These are phyloP conservation scores for Capronia coronata DNA, from an alignment of 2,329 filamentous ascomycete species.

Conservation along the genomic window DNA sequence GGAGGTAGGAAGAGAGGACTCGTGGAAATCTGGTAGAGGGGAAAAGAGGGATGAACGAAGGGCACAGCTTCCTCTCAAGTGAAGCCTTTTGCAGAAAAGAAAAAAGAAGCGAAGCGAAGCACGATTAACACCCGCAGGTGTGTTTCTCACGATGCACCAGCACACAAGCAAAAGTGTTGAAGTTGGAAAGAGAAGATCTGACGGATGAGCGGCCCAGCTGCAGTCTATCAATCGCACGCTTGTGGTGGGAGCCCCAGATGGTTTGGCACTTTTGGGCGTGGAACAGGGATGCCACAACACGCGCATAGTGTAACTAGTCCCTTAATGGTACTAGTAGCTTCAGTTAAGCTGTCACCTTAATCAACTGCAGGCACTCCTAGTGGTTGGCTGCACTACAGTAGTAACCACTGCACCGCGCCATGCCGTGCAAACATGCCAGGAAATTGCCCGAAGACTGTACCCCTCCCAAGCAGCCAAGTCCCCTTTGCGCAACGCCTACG, in stretches of 20 bases:
- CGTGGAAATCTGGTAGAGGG: background rate
- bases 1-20: conserved; percentile 9
- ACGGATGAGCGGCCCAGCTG: conserved; percentile 8
- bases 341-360: background rate
- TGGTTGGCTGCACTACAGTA: background rate
- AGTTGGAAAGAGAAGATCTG: conserved; percentile 3
- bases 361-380: background rate
- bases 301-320: too few species aligned
- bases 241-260: background rate
- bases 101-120: conserved; percentile 11
- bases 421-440: conserved; percentile 2
- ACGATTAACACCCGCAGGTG: conserved; percentile 15
- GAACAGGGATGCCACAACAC: background rate
- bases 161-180: conserved; percentile 12
- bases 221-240: conserved; percentile 3
- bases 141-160: conserved; percentile 6
- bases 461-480: background rate
- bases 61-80: conserved; percentile 11
- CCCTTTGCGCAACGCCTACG: background rate
- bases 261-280: background rate
- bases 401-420: background rate
- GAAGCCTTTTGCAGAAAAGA: background rate
- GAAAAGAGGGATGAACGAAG: conserved; percentile 10
- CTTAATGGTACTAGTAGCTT: too few species aligned
- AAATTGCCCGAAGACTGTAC: conserved; percentile 11